These are phyloP conservation scores for Citrus maxima DNA, from an alignment of 345 rosid genomes.

Conservation along the genomic window DNA sequence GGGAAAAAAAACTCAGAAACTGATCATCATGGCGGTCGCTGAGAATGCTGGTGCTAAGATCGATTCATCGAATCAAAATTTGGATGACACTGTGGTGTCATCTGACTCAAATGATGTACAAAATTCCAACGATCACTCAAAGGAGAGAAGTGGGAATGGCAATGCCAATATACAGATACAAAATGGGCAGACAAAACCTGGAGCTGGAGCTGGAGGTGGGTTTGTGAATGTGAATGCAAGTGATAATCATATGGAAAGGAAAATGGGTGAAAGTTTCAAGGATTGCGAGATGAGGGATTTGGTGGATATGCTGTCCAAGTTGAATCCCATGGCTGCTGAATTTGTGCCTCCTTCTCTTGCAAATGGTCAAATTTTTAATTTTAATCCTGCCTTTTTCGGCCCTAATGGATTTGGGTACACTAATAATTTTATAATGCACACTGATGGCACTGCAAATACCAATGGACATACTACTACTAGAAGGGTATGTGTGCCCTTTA, in stretches of 20 bases:
- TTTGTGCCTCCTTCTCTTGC: constrained; percentile 85
- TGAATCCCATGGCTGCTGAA: constrained; percentile 95
- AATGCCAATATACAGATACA: constrained; percentile 31
- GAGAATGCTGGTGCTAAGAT: constrained; percentile 84
- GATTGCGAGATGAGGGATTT: constrained; percentile 61
- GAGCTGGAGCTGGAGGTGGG: constrained; percentile 23
- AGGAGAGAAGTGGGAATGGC: neutral
- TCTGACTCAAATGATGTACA: constrained; percentile 46
- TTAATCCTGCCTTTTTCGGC: constrained; percentile 34
- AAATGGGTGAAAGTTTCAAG: constrained; percentile 28
- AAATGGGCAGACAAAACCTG: constrained; percentile 26
- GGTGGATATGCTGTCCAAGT: constrained; percentile 77
- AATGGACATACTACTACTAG: constrained; percentile 45
- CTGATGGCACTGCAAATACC: constrained; percentile 41
- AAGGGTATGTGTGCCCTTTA: constrained; percentile 51
- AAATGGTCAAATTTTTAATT: constrained; percentile 19
- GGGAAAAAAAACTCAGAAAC: neutral
- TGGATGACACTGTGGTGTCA: constrained; percentile 51
- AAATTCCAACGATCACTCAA: constrained; percentile 36
- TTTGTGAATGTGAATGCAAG: constrained; percentile 19
- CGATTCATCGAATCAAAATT: constrained; percentile 62
- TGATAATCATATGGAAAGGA: constrained; percentile 29
- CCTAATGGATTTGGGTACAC: constrained; percentile 55
- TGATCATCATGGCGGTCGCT: constrained; percentile 92
- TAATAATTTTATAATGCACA: constrained; percentile 47